Percentiles rank a stretch among this genome's conserved stretches.
phyloP scores from a whole-genome alignment of 306 rosid genomes.

The Cotoneaster glaucophyllus region DNA sequence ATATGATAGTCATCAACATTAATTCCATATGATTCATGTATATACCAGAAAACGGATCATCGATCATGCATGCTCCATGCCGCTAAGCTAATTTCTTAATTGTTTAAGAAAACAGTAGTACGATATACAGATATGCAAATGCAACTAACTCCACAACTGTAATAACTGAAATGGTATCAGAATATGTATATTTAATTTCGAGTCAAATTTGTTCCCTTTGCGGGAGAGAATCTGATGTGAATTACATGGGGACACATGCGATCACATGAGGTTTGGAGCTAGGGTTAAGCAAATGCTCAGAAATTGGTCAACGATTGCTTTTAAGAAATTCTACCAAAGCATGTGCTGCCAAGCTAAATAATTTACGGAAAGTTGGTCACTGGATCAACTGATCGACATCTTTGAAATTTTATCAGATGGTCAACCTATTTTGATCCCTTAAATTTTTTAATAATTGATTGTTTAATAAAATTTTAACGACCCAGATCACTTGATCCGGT shows the following conservation, averaged over 20 bases:
- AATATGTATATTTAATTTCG: constrained; percentile 9
- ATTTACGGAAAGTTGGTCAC: neutral
- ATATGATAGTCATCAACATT: neutral
- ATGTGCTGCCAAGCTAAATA: constrained; percentile 38
- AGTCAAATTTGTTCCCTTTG: constrained; percentile 29
- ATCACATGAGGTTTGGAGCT: constrained; percentile 43
- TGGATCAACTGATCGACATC: fast-evolving
- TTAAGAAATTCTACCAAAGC: constrained; percentile 14
- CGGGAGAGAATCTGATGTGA: constrained; percentile 42
- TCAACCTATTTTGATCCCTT: no score
- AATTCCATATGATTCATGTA: constrained; percentile 8
- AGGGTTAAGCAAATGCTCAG: neutral
- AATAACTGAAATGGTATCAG: constrained; percentile 56
- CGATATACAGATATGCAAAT: neutral
- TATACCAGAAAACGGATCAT: neutral
- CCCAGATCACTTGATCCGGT: no score
- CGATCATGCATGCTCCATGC: constrained; percentile 1
- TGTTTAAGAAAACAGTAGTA: neutral
- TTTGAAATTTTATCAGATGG: no score
- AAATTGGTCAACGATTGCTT: constrained; percentile 36
- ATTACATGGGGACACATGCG: constrained; percentile 65
- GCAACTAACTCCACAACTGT: constrained; percentile 69
- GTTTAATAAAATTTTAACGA: no score
- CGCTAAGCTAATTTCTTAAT: neutral
- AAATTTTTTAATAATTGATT: no score